A percentile compares a stretch with the other conserved stretches of the same genome.
Evolutionary conservation across 2,329 filamentous ascomycete species (phyloP).

Genomic region (Aureobasidium vineae): DNA sequence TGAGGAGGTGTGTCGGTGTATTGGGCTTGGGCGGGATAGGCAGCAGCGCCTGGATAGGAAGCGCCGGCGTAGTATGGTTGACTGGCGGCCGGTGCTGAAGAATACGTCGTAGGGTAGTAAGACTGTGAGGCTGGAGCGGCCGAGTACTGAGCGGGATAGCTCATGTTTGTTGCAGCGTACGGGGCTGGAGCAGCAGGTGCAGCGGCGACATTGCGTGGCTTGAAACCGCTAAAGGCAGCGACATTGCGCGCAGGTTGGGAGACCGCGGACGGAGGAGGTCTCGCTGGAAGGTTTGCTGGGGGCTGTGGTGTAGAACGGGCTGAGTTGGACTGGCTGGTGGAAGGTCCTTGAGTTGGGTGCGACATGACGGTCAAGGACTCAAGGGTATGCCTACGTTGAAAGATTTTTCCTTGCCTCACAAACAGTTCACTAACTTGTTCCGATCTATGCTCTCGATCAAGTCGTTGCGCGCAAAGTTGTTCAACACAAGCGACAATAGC

Average conservation of each 20-base stretch:
- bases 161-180: slow-evolving; percentile 26
- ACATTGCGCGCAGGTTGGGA: slow-evolving; percentile 23
- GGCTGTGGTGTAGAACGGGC: slow-evolving; percentile 26
- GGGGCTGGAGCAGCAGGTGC: slow-evolving; percentile 5
- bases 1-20: slow-evolving; percentile 54
- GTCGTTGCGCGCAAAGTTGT: neutral
- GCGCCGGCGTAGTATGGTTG: slow-evolving; percentile 43
- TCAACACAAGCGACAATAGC: neutral
- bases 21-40: slow-evolving; percentile 30
- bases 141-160: slow-evolving; percentile 23
- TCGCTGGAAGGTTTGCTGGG: slow-evolving; percentile 27
- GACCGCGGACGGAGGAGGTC: slow-evolving; percentile 37
- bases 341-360: slow-evolving; percentile 80
- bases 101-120: slow-evolving; percentile 17
- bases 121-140: slow-evolving; percentile 23
- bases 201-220: slow-evolving; percentile 57
- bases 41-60: slow-evolving; percentile 34
- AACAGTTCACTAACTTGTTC: neutral
- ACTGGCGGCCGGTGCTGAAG: slow-evolving; percentile 29
- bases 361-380: slow-evolving; percentile 62
- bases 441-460: neutral
- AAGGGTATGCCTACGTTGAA: slow-evolving; percentile 23
- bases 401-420: slow-evolving; percentile 4
- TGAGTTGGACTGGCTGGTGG: slow-evolving; percentile 30
- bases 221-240: slow-evolving; percentile 56